phyloP scores from a whole-genome alignment of 2,329 filamentous ascomycete species.

The Onygena corvina region DNA sequence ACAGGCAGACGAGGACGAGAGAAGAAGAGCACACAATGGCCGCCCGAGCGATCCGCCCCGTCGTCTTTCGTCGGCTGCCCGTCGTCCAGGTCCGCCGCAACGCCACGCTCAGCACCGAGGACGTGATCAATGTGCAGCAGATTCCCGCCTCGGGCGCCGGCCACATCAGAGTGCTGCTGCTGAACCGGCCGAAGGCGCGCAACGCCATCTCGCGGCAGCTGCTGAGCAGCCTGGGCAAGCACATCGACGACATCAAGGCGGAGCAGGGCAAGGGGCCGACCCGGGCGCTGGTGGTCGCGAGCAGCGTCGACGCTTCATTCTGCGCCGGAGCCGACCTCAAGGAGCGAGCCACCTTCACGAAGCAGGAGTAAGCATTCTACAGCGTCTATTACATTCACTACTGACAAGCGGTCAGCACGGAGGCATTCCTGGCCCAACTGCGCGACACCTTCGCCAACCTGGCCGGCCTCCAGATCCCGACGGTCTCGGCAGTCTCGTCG shows the following conservation, averaged over 20 bases:
- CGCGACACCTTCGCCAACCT: slow-evolving; percentile 64
- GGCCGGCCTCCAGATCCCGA: slow-evolving; percentile 68
- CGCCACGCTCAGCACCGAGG: slow-evolving; percentile 27
- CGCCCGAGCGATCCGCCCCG: slow-evolving; percentile 20
- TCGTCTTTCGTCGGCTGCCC: slow-evolving; percentile 18
- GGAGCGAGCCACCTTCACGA: slow-evolving; percentile 64
- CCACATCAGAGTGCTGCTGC: slow-evolving; percentile 73
- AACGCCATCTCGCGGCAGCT: slow-evolving; percentile 82
- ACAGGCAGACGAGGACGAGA: no score
- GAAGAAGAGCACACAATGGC: slow-evolving; percentile 19
- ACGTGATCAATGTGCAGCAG: slow-evolving; percentile 54
- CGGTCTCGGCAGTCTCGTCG: slow-evolving; percentile 76
- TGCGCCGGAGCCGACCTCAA: slow-evolving; percentile 94
- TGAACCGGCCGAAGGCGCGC: slow-evolving; percentile 72
- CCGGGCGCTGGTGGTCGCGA: slow-evolving; percentile 70
- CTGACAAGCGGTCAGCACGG: slow-evolving; percentile 46
- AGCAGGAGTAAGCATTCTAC: slow-evolving; percentile 54
- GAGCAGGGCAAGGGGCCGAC: slow-evolving; percentile 50
- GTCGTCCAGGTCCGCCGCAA: slow-evolving; percentile 21
- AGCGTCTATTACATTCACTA: slow-evolving; percentile 5
- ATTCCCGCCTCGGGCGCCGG: slow-evolving; percentile 67
- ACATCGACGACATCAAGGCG: slow-evolving; percentile 59
- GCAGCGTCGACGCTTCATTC: slow-evolving; percentile 74
- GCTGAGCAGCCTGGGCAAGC: slow-evolving; percentile 55
- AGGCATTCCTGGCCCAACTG: slow-evolving; percentile 63